Conservation (phyloP, 2,329 filamentous ascomycete species). For the Corynespora cassiicola region DNA sequence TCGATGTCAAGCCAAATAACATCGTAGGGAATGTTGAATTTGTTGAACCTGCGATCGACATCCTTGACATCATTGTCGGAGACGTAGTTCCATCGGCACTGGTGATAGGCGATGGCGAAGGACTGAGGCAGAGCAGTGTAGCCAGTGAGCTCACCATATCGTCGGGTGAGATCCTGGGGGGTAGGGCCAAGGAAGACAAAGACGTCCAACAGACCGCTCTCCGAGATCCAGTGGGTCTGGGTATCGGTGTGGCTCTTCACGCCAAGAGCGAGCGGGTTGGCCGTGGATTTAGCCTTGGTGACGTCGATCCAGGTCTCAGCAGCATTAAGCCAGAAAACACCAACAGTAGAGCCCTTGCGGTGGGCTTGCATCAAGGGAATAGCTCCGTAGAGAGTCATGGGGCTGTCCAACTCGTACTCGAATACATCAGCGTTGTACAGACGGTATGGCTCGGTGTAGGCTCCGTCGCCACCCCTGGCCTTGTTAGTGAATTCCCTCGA, state of each 20-base stretch:
- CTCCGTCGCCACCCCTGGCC: constrained; percentile 75
- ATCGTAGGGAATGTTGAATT: constrained; percentile 93
- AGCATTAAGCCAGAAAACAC: constrained; percentile 96
- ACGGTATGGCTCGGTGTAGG: constrained; percentile 88
- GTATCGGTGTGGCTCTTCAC: constrained; percentile 74
- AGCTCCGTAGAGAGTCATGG: constrained; percentile 97
- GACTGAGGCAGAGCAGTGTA: constrained; percentile 90
- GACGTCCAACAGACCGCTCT: constrained; percentile 85
- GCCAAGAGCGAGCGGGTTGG: constrained; percentile 80
- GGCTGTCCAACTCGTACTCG: constrained; percentile 95
- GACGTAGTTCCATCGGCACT: constrained; percentile 99
- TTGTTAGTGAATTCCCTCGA: constrained; percentile 1
- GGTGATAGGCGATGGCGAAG: constrained; percentile 92
- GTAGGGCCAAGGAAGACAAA: constrained; percentile 94
- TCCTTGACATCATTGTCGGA: constrained; percentile 97
- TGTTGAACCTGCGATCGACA: constrained; percentile 95
- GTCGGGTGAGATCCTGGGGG: constrained; percentile 79
- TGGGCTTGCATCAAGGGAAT: constrained; percentile 99
- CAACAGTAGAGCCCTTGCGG: constrained; percentile 89
- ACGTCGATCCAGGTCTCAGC: constrained; percentile 99
- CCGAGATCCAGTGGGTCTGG: constrained; percentile 96
- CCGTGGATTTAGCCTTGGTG: constrained; percentile 75
- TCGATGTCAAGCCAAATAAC: constrained; percentile 99
- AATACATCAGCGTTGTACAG: constrained; percentile 98
- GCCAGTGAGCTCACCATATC: constrained; percentile 89